phyloP scores from a whole-genome alignment of 805 yeast genomes.

The Pichia nanzhaoensis region DNA sequence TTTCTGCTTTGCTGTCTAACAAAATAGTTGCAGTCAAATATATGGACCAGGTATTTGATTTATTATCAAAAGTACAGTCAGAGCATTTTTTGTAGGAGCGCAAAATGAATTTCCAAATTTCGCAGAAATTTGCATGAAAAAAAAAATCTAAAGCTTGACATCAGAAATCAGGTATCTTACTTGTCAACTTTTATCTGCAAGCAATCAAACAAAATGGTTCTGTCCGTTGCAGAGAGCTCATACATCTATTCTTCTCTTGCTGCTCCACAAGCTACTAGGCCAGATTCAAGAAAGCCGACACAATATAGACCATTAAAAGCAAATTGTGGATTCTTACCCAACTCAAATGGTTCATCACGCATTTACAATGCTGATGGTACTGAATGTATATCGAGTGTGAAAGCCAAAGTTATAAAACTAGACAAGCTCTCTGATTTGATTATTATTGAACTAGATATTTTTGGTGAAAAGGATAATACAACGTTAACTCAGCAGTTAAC shows the following conservation, averaged over 20 bases:
- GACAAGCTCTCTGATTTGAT: slow-evolving; percentile 43
- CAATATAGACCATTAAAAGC: slow-evolving; percentile 89
- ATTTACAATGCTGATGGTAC: slow-evolving; percentile 82
- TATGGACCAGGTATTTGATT: no score
- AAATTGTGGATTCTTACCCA: slow-evolving; percentile 70
- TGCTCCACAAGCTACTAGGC: slow-evolving; percentile 55
- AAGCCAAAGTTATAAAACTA: slow-evolving; percentile 63
- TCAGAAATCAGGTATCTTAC: no score
- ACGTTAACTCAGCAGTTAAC: slow-evolving; percentile 57
- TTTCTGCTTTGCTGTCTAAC: no score
- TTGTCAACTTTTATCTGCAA: no score
- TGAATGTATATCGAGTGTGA: slow-evolving; percentile 88
- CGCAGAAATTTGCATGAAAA: no score
- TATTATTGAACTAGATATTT: slow-evolving; percentile 74
- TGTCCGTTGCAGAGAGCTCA: slow-evolving; percentile 71
- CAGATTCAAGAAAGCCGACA: slow-evolving; percentile 70
- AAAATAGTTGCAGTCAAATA: no score
- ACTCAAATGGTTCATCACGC: slow-evolving; percentile 89
- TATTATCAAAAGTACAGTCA: no score
- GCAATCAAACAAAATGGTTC: slow-evolving; percentile 37
- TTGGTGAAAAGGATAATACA: slow-evolving; percentile 76
- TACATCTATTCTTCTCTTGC: slow-evolving; percentile 70
- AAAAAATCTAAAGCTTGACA: no score
- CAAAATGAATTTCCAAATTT: no score
- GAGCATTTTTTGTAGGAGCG: no score